A percentile compares a stretch with the other conserved stretches of the same genome.
These are phyloP conservation scores for Ophiostoma populinum DNA, from an alignment of 2,329 filamentous ascomycete genomes.

Conservation along the genomic window DNA sequence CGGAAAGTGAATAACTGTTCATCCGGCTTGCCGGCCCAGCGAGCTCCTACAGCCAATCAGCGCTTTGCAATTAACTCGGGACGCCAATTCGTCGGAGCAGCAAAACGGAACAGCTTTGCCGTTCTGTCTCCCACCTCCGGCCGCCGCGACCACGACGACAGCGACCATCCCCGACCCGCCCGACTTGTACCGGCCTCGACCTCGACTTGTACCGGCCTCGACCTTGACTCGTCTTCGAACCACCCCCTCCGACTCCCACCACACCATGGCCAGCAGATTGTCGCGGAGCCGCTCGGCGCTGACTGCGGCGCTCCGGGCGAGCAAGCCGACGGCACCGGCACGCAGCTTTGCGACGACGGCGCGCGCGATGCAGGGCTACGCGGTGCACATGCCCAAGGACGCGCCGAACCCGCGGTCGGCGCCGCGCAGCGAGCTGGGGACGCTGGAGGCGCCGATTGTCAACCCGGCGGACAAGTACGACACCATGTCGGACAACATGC, in stretches of 20 bases:
- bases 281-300: conserved; percentile 35
- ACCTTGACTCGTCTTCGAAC: conserved; percentile 20
- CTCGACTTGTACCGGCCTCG: not conserved
- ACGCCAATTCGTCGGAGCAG: conserved; percentile 1
- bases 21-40: not conserved
- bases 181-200: not conserved
- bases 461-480: conserved; percentile 90
- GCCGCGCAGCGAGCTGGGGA: conserved; percentile 36
- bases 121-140: conserved; percentile 4
- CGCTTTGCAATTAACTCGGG: conserved; percentile 10
- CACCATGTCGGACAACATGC: conserved; percentile 71
- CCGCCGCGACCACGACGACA: conserved; percentile 3
- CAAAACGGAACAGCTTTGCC: conserved; percentile 5
- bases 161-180: not conserved
- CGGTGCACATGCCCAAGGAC: conserved; percentile 42
- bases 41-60: conserved; percentile 9
- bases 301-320: conserved; percentile 37
- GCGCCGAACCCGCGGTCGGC: conserved; percentile 51
- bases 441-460: conserved; percentile 61
- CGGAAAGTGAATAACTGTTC: conserved; percentile 6
- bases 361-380: conserved; percentile 22
- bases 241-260: conserved; percentile 11
- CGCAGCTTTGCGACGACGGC: conserved; percentile 33
- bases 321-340: conserved; percentile 25
- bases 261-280: conserved; percentile 40